Base-by-base conservation (phyloP, 2,329 filamentous ascomycete species). In the Pleomassaria siparia region DNA sequence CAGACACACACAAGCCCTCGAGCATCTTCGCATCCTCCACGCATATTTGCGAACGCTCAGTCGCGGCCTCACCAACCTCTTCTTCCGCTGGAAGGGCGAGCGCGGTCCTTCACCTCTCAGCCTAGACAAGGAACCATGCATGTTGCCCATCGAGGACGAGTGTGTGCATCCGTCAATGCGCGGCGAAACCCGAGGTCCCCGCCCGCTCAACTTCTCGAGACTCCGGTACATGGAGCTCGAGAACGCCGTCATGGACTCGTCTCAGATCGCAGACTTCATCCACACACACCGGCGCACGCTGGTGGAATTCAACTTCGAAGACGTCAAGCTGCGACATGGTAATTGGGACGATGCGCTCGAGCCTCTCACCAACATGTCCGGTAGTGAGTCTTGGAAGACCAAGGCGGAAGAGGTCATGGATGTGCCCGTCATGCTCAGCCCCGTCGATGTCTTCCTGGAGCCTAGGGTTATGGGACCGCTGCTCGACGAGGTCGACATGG, bases 261-360 rank as follows among this genome's bases (percentile, higher is more conserved):
- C 77, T 1, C 88, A 94, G 68, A 80, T 95, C 49, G 80, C 83
- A 35, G 76, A 78, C 12, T 83, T 95, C 52, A 84, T 94, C 49
- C 72, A 76, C 41, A 74, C 76, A 11, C 89, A 95, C 71, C 80
- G 82, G 24, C 74, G 76, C 46, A 86, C 83, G 0, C 81, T 95
- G 37, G 79, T 81, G 54, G 87, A 92, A 63, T 89, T 92, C 63
- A 85, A 90, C 66, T 90, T 95, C 67, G 85, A 91, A 64, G 85
- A 88, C 53, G 84, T 91, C 15, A 76, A 80, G 24, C 79, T 95
- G 35, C 78, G 83, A 42, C 79, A 81, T 50, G 89, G 87, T 22
- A 86, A 78, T 47, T 95, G 89, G 89, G 87, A 94, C 49, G 86
- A 91, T 24, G 89, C 89, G 0, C 79, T 95, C n/a, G 82, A 84